Percentiles rank a stretch among this genome's conserved stretches.
phyloP scores from a whole-genome alignment of 306 rosid genomes.

The barrel medic (Medicago truncatula) region MtrunA17r5.0-ANR NC_053049.1:32433001-32433500 shows the following conservation, averaged over 20 bases:
- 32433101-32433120: no score
- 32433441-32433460: constrained; percentile 16
- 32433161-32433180: constrained; percentile 27
- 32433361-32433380: constrained; percentile 83
- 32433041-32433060: constrained; percentile 9
- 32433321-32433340: constrained; percentile 93
- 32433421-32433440: constrained; percentile 36
- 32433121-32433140: no score
- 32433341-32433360: constrained; percentile 90
- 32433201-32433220: constrained; percentile 37
- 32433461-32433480: constrained; percentile 19
- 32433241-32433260: constrained; percentile 68
- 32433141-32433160: background rate
- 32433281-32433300: constrained; percentile 85
- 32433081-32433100: no score
- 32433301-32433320: constrained; percentile 95
- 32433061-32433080: no score
- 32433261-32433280: constrained; percentile 90
- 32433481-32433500: constrained; percentile 4
- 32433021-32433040: constrained; percentile 24
- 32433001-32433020: background rate
- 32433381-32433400: constrained; percentile 87
- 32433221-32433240: constrained; percentile 71
- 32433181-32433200: constrained; percentile 24
- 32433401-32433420: constrained; percentile 85